Percentiles rank a stretch among this genome's conserved stretches.
These are phyloP conservation scores for Gracilaria gracilis DNA, from an alignment of 23 red algal species.

Conservation along the genomic window DNA sequence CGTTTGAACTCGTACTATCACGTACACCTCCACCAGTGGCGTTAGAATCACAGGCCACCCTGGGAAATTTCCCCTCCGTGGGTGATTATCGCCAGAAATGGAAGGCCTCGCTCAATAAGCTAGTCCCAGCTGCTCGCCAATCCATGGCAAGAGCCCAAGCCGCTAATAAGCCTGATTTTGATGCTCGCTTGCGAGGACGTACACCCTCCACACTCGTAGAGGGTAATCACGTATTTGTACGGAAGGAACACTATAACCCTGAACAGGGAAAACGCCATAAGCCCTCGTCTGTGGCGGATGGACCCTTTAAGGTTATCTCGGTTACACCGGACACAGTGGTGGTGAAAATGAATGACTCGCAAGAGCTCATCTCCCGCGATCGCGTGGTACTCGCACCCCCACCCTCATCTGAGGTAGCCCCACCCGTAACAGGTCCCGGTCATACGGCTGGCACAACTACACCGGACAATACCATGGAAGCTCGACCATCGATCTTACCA, in stretches of 20 bases:
- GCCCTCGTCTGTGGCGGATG: too few relatives aligned
- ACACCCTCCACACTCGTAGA: not conserved
- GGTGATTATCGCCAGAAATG: not conserved
- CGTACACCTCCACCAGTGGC: not conserved
- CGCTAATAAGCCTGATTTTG: constrained; percentile 8
- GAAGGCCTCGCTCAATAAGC: not conserved
- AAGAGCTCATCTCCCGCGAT: constrained; percentile 1
- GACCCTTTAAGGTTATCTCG: not conserved
- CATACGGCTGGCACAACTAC: too few relatives aligned
- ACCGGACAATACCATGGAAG: too few relatives aligned
- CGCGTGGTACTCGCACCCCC: not conserved
- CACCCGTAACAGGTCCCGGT: too few relatives aligned
- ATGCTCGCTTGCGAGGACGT: not conserved
- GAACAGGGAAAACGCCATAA: too few relatives aligned
- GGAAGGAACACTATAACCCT: not conserved
- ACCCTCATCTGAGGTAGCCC: not conserved
- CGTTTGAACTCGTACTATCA: constrained; percentile 30
- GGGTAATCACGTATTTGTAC: constrained; percentile 10
- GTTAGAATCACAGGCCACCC: not conserved
- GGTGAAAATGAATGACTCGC: not conserved
- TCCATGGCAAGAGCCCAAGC: not conserved
- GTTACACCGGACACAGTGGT: not conserved
- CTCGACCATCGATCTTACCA: too few relatives aligned
- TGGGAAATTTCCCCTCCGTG: not conserved
- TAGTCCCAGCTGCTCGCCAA: not conserved